phyloP scores from a whole-genome alignment of 257 asterid genomes.

The Solanum clarkiae region DNA sequence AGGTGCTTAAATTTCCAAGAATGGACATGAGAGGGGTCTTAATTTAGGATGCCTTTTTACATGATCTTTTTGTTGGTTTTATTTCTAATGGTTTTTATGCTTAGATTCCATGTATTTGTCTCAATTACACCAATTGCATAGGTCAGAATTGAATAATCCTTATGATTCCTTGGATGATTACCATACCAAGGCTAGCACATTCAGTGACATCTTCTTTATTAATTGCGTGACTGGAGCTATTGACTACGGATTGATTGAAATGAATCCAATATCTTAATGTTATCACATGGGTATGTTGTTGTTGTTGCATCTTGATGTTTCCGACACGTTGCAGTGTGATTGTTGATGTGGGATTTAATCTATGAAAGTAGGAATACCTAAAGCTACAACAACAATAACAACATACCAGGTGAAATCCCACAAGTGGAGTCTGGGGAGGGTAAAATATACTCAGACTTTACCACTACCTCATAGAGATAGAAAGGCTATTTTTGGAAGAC shows the following conservation, averaged over 20 bases:
- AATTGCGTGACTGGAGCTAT: background rate
- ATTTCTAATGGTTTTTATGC: background rate
- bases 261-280: background rate
- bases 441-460: no score
- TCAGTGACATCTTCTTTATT: background rate
- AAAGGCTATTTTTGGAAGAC: no score
- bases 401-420: no score
- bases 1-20: slow-evolving; percentile 23
- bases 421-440: no score
- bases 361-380: background rate
- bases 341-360: background rate
- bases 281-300: background rate
- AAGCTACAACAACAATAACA: no score
- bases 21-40: background rate
- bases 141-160: background rate
- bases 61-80: background rate
- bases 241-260: background rate
- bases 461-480: no score
- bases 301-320: background rate
- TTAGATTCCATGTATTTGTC: background rate
- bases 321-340: background rate
- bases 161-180: background rate
- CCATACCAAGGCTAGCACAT: background rate
- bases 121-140: background rate
- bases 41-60: background rate